Base-by-base conservation (phyloP, 352 stramenopile species). In the Blastocystis sp. region DNA sequence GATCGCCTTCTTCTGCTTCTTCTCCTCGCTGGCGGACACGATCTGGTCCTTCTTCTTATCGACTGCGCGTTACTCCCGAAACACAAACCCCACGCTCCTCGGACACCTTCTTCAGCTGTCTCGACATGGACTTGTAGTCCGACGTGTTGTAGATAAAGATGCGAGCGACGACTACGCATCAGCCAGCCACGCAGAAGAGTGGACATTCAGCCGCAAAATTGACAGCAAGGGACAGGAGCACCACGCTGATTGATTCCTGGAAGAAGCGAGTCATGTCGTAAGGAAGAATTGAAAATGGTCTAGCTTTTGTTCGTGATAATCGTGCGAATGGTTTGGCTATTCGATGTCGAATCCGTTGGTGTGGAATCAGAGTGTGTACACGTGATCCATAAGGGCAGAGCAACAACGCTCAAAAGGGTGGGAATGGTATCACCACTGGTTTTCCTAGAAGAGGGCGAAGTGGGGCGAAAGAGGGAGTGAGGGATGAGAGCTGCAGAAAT, bases 1-100 rank as follows among this genome's bases (percentile, higher is more conserved):
- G 19, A 88, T 66, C 19, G 38, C 43, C 59, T 88, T 88, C 64
- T 88, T 79, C 42, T 88, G 78, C 43, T 88, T 88, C 38, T 88
- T 88, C 68, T 88, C 64, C 68, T 88, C 78, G 34, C 43, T 79
- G 9, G 63, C n/a, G 34, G 61, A 17, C 4, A 88, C 78, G 70
- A 84, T 68, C n/a, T 70, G 40, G 34, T 68, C 52, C 28, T 66
- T 84, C 38, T 68, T 66, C 74, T 84, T 84, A 14, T 28, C 24
- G 21, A 84, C 74, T 84, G 69, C 54, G 19, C 40, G 17, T 59
- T 11, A 70, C n/a, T 19, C 48, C 1, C 34, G 7, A 69, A 57
- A 84, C 2, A n/a, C 1, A 28, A 24, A 21, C 42, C 57, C 40
- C n/a, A 84, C 74, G 45, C 57, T 84, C 74, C 40, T 68, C 34